phyloP scores from a whole-genome alignment of 2,329 filamentous ascomycete genomes.

The Colletotrichum tabaci region DNA sequence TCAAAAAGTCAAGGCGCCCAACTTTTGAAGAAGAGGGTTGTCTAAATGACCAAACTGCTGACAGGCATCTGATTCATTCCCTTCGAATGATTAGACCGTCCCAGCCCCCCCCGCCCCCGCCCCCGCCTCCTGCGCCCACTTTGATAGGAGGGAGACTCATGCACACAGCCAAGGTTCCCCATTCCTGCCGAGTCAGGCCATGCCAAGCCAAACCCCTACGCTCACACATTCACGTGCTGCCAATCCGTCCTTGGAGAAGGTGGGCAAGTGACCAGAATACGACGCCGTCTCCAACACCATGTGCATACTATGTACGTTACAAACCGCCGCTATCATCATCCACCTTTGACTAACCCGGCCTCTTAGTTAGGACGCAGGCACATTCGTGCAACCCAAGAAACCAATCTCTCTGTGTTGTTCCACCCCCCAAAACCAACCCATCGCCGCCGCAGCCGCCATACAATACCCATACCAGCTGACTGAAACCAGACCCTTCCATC shows the following conservation, averaged over 20 bases:
- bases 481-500: background rate
- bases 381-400: background rate
- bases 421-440: background rate
- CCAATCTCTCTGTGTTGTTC: background rate
- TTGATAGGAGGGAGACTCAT: background rate
- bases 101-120: background rate
- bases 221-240: constrained; percentile 30
- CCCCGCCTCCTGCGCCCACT: no score
- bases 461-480: background rate
- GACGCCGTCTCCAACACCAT: constrained; percentile 11
- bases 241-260: constrained; percentile 4
- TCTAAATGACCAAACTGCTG: background rate
- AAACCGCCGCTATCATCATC: background rate
- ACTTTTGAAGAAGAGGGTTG: no score
- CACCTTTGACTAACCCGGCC: no score
- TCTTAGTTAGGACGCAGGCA: background rate
- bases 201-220: background rate
- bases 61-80: background rate
- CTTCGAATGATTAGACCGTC: background rate
- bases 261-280: constrained; percentile 24
- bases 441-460: background rate
- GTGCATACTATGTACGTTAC: background rate
- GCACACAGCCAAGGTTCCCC: background rate
- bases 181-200: background rate
- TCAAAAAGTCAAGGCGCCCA: no score